Evolutionary conservation across 306 rosid genomes (phyloP), one percentile per base, ranked within the genome.

Genomic region (Cucumis cinereus): DNA sequence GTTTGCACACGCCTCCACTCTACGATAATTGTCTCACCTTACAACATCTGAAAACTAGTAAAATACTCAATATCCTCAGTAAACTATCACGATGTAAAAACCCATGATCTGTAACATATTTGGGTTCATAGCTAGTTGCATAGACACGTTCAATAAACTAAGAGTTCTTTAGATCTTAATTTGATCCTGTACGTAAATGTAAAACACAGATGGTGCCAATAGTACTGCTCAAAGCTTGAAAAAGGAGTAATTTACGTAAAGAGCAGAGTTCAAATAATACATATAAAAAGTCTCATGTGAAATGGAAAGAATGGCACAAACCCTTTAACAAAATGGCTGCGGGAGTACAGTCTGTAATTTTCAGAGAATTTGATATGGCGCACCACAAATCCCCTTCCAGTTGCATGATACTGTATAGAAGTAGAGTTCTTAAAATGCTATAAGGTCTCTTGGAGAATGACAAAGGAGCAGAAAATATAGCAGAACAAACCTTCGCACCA

Each of bases 261-360:
- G 22, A 43, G 22, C 22, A 72, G 26, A 45, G 76, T 30, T 16
- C 62, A 69, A 69, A 69, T 69, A 69, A 57, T 11, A 60, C 9
- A 4, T 20, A 12, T 17, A 23, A 19, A 24, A 47, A 24, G 3
- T 26, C 24, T 24, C 53, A 15, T 23, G 41, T 71, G 58, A 24
- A 6, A 73, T 59, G 66, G 80, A 79, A 73, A 81, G 73, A 76
- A 75, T 54, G 74, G 80, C 19, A 28, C 86, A 79, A 61, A 93
- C 98, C 93, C 98, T 86, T 91, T 91, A 40, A 90, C 92, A 86
- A 94, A 94, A 86, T 94, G 98, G 84, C 98, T 94, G 79, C 98
- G 97, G 26, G 97, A 91, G 81, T 94, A 94, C 53, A 94, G 89
- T 85, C 98, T 85, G 85, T 94, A 94, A 74, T 94, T 94, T 86